Evolutionary conservation across 148 eudicot species (phyloP).

Genomic region (Mesembryanthemum crystallinum): DNA sequence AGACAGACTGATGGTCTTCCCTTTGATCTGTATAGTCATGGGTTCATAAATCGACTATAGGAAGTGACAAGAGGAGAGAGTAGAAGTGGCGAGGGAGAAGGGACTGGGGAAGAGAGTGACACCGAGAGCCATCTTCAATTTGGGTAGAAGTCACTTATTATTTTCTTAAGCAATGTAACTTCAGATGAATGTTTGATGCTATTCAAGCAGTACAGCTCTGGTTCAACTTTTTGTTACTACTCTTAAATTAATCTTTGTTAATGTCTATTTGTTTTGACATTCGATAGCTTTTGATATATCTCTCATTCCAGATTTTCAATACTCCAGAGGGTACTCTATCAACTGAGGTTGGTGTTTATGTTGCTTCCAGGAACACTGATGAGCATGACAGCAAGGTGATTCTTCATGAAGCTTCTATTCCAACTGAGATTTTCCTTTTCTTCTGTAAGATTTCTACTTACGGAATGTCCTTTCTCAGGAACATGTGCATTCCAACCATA

Average conservation of each 20-base stretch:
- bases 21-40: too few species aligned
- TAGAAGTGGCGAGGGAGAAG: too few species aligned
- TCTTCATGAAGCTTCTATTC: slow-evolving; percentile 2
- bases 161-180: too few species aligned
- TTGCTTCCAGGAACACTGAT: slow-evolving; percentile 56
- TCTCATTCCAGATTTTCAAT: slow-evolving; percentile 57
- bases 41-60: too few species aligned
- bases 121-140: too few species aligned
- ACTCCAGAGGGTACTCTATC: slow-evolving; percentile 97
- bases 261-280: neutral
- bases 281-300: neutral
- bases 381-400: slow-evolving; percentile 52
- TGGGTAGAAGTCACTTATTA: too few species aligned
- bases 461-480: slow-evolving; percentile 44
- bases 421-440: neutral
- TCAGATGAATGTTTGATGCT: neutral
- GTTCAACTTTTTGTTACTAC: neutral
- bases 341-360: slow-evolving; percentile 87
- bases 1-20: too few species aligned
- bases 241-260: neutral
- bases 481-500: slow-evolving; percentile 48
- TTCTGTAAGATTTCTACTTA: neutral
- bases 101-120: too few species aligned
- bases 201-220: neutral
- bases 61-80: too few species aligned